Percentiles rank a stretch among this genome's conserved stretches.
phyloP scores from a whole-genome alignment of 2,329 filamentous ascomycete species.

The Phyllosticta citrichinensis region DNA sequence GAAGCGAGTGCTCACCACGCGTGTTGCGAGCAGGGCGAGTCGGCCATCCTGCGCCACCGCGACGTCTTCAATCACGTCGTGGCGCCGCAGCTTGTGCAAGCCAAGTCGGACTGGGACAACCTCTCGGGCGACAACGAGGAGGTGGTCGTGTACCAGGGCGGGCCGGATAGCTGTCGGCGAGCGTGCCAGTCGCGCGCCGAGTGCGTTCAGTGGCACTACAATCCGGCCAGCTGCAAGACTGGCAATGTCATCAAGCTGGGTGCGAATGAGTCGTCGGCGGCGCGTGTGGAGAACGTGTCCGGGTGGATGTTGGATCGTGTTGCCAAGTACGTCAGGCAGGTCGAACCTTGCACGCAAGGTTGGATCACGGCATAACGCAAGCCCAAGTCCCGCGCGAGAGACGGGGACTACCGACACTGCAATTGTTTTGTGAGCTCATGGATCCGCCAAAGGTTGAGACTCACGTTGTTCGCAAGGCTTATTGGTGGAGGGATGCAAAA shows the following conservation, averaged over 20 bases:
- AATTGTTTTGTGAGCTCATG: not conserved
- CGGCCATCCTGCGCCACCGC: conserved; percentile 25
- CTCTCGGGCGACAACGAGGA: conserved; percentile 15
- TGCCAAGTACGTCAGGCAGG: not conserved
- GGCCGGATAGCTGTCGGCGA: conserved; percentile 20
- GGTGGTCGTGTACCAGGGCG: conserved; percentile 15
- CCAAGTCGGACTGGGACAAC: conserved; percentile 23
- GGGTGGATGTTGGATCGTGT: conserved; percentile 23
- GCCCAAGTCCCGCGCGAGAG: not conserved
- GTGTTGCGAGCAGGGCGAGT: conserved; percentile 25
- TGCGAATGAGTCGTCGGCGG: conserved; percentile 18
- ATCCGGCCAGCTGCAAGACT: conserved; percentile 20
- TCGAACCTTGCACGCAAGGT: not conserved
- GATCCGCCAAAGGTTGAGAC: not conserved
- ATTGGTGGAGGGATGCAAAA: too few relatives aligned
- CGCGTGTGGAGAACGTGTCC: conserved; percentile 22
- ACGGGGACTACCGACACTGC: not conserved
- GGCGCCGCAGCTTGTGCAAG: conserved; percentile 19
- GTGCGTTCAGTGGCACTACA: conserved; percentile 27
- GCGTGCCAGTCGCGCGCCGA: conserved; percentile 22
- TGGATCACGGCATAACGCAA: not conserved
- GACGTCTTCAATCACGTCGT: conserved; percentile 27
- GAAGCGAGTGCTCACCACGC: conserved; percentile 25
- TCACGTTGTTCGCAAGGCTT: too few relatives aligned
- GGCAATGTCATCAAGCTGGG: conserved; percentile 22